Evolutionary conservation across 176 grass and related monocot species (phyloP), one percentile per base, ranked within the genome.

Genomic region (Bolboschoenus planiculmis): DNA sequence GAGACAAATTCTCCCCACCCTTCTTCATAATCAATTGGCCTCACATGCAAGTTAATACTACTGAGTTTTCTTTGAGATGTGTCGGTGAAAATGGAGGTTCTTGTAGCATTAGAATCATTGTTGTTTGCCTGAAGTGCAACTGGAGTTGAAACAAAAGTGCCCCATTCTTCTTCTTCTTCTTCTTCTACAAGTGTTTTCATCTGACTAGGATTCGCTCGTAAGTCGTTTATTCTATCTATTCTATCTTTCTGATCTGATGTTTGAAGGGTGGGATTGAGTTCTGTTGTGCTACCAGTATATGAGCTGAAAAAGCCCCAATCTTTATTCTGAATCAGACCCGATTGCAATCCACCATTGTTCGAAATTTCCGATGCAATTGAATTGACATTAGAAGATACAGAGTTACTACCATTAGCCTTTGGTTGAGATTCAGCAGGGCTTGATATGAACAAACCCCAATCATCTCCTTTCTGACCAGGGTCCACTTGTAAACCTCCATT

Each of bases 1-100:
- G 80, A 82, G 24, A 66, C 56, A 66, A 66, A 82, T 7, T 82
- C 80, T 20, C 80, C 80, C 80, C 80, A 82, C 66, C 50, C 80
- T 18, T 82, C 80, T 40, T 82, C 80, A 15, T 65, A 23, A 29
- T 63, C n/a, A 63, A 42, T 48, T n/a, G 80, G 39, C 6, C 9
- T 43, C 56, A 48, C 56, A 30, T 82, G 80, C 43, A 82, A 42
- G 57, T 65, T 82, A 30, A 82, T 11, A 43, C 27, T 82, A 47
- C 60, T 21, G 27, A 82, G 58, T 36, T 65, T 82, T 50, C 36
- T 18, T 39, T 82, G 10, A 61, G 57, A 82, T 20, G 66, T 65
- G 18, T 65, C 26, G 33, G 50, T 42, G 15, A 82, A 82, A n/a
- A 20, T 20, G 40, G 56, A 20, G 23, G 56, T 46, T 82, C 60